Conservation (phyloP, 2,329 filamentous ascomycete species). For the Colletotrichum siamense region DNA sequence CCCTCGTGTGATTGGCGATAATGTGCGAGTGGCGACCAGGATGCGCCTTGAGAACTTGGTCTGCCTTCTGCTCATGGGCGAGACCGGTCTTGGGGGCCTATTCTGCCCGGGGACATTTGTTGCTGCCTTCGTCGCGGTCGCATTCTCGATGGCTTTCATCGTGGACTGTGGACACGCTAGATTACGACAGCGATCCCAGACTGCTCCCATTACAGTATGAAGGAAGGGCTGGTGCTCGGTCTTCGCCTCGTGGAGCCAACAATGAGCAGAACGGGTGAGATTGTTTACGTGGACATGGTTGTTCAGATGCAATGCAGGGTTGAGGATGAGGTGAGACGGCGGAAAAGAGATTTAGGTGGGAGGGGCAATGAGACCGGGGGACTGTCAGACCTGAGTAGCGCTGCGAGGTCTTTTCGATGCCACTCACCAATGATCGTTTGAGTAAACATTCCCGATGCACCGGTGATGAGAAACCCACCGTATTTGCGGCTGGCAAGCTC, state of each 20-base stretch:
- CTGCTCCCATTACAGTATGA: background rate
- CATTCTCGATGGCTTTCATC: background rate
- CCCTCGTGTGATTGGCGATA: background rate
- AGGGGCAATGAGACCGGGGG: background rate
- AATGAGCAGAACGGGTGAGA: background rate
- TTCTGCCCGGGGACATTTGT: background rate
- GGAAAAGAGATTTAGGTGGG: background rate
- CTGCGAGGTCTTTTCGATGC: background rate
- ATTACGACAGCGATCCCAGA: background rate
- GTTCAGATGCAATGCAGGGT: constrained; percentile 11
- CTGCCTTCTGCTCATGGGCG: background rate
- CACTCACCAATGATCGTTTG: background rate
- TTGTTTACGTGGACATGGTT: background rate
- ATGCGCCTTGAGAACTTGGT: background rate
- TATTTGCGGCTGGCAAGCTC: background rate
- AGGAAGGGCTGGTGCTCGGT: background rate
- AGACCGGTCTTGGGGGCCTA: background rate
- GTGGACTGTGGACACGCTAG: background rate
- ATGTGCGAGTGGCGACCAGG: background rate
- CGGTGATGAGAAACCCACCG: background rate
- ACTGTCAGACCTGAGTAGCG: background rate
- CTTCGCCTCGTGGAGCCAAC: background rate
- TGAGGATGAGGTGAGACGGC: constrained; percentile 21
- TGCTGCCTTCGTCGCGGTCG: background rate
- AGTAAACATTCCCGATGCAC: background rate